Base-by-base conservation (phyloP, 2,329 filamentous ascomycete genomes). In the Gnomoniopsis smithogilvyi region DNA sequence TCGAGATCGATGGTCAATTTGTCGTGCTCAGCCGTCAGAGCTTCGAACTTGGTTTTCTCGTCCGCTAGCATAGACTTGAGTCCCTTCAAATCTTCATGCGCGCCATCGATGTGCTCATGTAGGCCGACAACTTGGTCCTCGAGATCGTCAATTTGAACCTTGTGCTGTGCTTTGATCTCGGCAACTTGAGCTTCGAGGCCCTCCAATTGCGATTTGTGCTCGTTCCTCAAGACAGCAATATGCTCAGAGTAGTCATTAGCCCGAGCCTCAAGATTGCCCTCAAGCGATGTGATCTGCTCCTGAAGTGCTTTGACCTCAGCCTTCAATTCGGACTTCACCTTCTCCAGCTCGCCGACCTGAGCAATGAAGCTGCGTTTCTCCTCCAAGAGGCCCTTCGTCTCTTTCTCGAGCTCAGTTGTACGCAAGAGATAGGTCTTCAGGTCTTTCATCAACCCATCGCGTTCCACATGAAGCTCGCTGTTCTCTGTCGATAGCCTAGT, bases 401-500 rank as follows among this genome's bases (percentile, higher is more conserved):
- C 62, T 14, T 57, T 61, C 53, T 64, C 58, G 1, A 63, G 30
- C 30, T 64, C 66, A 24, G 61, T 64, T 56, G 66, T 65, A 43
- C 54, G 60, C 19, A 48, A 15, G 6, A 62, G 54, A 46, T 62
- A 62, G 2, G 12, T 47, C 60, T 57, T 62, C 6, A 59, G 51
- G 46, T 63, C 61, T 21, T 22, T 41, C 48, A 58, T 55, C 21
- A 63, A 43, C 3, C 30, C 26, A n/a, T 63, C 61, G 15, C 56
- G 61, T 49, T 56, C 61, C 15, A n/a, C 22, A 1, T 38, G 43
- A 21, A 63, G 52, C 30, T 48, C 34, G 26, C 17, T 10, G 3
- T 64, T 58, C 51, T 66, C 63, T 7, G 36, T 46, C 50, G 61
- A 45, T 15, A 62, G n/a, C 17, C 62, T 62, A 36, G 56, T 60